Base-by-base conservation (phyloP, 164 flowering plant genomes). In the Platanus orientalis region DNA sequence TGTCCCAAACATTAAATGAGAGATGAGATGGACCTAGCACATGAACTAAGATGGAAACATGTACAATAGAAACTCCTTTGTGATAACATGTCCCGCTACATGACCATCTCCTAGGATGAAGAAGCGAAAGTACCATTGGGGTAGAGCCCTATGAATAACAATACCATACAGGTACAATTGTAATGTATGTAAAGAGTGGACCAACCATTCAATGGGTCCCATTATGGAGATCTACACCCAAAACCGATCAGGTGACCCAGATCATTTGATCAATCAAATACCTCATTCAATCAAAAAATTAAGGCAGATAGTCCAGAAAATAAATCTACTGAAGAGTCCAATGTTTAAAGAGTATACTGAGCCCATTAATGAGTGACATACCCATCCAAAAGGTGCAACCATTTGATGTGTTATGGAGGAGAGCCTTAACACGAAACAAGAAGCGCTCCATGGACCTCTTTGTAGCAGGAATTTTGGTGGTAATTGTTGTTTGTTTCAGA, bases 381-480 rank as follows among this genome's bases (percentile, higher is more conserved):
- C 97, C 97, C 84, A 91, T 84, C 92, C 90, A 89, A 67, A 91
- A 91, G 17, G 81, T 73, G 70, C 82, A 82, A 60, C 88, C 86
- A 64, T 73, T 83, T 66, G 90, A 72, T 45, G 85, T 64, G 53
- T 74, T 73, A 66, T 85, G 88, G 58, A 91, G 77, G 69, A 91
- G 94, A 67, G 85, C 87, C 78, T 91, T 91, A 23, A 91, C 97
- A 42, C 70, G 82, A 69, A 91, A 91, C 66, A 89, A 49, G 70
- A 83, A 89, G 25, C 96, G 90, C 60, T 91, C 97, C 86, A 91
- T 68, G 27, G 96, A 85, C 74, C 97, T 80, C 73, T 91, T 91
- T 25, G 92, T 81, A 14, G 85, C 79, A 36, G 97, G 97, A 68
- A 91, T 80, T 76, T 84, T 91, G 68, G 85, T 70, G 55, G 92